Percentiles rank a stretch among this genome's conserved stretches.
Evolutionary conservation across 345 rosid species (phyloP).

Genomic region (Salix purpurea): DNA sequence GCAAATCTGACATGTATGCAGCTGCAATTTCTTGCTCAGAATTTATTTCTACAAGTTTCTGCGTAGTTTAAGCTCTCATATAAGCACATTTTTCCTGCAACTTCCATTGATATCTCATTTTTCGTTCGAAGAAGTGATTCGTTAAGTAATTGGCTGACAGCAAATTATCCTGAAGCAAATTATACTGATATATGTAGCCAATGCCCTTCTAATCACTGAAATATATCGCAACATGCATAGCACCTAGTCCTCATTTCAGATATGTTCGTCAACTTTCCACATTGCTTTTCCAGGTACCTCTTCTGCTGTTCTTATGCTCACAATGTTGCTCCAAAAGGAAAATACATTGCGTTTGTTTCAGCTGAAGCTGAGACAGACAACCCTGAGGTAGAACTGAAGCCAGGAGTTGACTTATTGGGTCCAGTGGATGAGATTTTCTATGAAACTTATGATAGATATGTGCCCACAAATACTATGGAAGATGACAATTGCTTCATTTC

Average conservation of each 20-base stretch:
- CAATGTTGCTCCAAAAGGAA: conserved; percentile 87
- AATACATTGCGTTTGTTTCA: conserved; percentile 85
- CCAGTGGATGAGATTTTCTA: conserved; percentile 75
- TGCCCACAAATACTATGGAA: conserved; percentile 45
- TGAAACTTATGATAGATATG: conserved; percentile 77
- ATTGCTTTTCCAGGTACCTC: conserved; percentile 57
- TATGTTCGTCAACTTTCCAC: neutral
- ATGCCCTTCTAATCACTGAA: too few species aligned
- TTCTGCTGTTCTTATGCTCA: conserved; percentile 95
- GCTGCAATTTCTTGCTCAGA: neutral
- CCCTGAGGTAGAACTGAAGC: conserved; percentile 76
- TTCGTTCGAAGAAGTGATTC: neutral
- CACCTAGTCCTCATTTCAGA: too few species aligned
- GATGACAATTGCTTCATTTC: conserved; percentile 81
- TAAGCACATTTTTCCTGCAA: neutral
- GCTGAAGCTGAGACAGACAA: conserved; percentile 87
- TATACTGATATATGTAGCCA: neutral
- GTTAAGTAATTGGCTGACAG: neutral
- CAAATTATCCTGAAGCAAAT: neutral
- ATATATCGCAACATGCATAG: too few species aligned
- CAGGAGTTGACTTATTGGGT: conserved; percentile 76
- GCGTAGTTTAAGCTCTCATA: neutral
- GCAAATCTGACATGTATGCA: conserved; percentile 82
- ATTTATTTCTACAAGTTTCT: neutral
- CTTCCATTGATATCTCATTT: neutral